phyloP scores from a whole-genome alignment of 768 basidiomycete genomes.

The Ephemerocybe angulata region DNA sequence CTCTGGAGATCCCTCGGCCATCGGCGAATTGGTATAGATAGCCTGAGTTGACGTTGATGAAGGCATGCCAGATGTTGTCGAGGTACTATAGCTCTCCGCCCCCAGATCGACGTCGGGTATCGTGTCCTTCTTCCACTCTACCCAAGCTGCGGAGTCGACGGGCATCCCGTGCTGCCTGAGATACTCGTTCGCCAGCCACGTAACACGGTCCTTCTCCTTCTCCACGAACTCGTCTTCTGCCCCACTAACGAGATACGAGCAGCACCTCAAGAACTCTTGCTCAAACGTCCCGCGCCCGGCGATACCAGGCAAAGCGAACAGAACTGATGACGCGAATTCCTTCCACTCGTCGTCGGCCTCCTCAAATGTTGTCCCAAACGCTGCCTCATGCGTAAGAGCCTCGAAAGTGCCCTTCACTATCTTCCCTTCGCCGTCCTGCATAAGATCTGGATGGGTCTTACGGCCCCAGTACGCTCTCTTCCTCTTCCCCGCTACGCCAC shows the following conservation, averaged over 20 bases:
- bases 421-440: conserved; percentile 31
- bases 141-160: conserved; percentile 52
- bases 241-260: conserved; percentile 59
- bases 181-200: conserved; percentile 68
- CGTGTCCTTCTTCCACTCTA: conserved; percentile 49
- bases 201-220: conserved; percentile 39
- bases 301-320: conserved; percentile 58
- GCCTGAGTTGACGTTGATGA: conserved; percentile 51
- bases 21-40: conserved; percentile 48
- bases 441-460: conserved; percentile 67
- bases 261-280: conserved; percentile 64
- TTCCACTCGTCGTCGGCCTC: conserved; percentile 41
- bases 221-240: conserved; percentile 41
- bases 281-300: conserved; percentile 59
- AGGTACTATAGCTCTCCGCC: conserved; percentile 16
- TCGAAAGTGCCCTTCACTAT: conserved; percentile 71
- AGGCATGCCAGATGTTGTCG: conserved; percentile 29
- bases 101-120: conserved; percentile 40
- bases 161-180: conserved; percentile 53
- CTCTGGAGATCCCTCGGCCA: conserved; percentile 40
- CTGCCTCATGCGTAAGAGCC: conserved; percentile 76
- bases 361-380: conserved; percentile 70
- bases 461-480: conserved; percentile 78
- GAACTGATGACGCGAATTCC: conserved; percentile 57
- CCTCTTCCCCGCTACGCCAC: conserved; percentile 33